A percentile compares a stretch with the other conserved stretches of the same genome.
Evolutionary conservation across 2,329 filamentous ascomycete species (phyloP).

Genomic region (Didymella glomerata): DNA sequence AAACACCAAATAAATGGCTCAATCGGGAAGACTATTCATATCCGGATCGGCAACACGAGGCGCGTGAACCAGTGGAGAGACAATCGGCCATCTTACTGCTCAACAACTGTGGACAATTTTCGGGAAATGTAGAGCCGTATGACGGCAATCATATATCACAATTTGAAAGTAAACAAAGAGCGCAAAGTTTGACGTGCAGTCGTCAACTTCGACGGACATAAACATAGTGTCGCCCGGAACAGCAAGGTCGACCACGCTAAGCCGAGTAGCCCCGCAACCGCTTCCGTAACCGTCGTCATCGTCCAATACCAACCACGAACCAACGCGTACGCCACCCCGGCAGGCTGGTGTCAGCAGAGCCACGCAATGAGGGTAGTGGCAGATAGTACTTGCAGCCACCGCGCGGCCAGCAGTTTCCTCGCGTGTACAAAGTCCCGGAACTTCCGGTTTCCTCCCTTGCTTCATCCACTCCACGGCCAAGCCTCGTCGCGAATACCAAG

Average conservation of each 20-base stretch:
- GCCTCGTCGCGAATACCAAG: slow-evolving; percentile 19
- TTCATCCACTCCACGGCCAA: slow-evolving; percentile 16
- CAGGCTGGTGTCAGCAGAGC: slow-evolving; percentile 22
- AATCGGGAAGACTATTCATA: slow-evolving; percentile 18
- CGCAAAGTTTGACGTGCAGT: slow-evolving; percentile 15
- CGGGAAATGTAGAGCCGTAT: neutral
- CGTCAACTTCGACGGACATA: slow-evolving; percentile 17
- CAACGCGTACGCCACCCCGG: slow-evolving; percentile 20
- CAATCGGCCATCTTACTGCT: neutral
- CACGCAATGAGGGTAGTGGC: slow-evolving; percentile 20
- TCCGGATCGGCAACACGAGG: neutral
- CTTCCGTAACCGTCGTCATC: slow-evolving; percentile 10
- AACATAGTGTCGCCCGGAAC: slow-evolving; percentile 9
- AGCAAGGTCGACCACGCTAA: slow-evolving; percentile 9
- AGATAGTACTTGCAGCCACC: slow-evolving; percentile 21
- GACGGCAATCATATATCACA: neutral
- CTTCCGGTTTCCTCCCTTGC: slow-evolving; percentile 17
- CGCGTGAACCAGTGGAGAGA: neutral
- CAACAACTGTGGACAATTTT: neutral
- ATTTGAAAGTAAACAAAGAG: slow-evolving; percentile 11
- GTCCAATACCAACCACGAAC: slow-evolving; percentile 17
- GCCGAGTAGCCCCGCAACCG: neutral
- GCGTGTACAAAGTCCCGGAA: slow-evolving; percentile 20
- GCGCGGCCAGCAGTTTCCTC: slow-evolving; percentile 18
- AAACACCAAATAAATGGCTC: slow-evolving; percentile 6